phyloP scores from a whole-genome alignment of 2,329 filamentous ascomycete species.

The Alternaria burnsii region DNA sequence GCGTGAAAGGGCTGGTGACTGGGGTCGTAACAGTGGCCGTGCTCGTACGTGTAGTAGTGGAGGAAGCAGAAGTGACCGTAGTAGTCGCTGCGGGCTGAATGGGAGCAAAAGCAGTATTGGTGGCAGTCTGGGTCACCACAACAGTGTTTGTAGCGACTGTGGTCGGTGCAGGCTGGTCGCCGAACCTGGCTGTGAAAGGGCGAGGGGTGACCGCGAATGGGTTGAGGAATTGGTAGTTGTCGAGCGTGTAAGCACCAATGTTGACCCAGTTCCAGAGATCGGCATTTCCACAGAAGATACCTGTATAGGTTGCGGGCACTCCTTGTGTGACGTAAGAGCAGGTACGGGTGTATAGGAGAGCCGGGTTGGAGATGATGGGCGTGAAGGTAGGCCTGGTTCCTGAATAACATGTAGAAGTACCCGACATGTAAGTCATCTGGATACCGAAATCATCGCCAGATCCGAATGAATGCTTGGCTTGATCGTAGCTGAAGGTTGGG shows the following conservation, averaged over 20 bases:
- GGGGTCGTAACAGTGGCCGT: background rate
- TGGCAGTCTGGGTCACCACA: background rate
- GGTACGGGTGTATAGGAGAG: conserved; percentile 9
- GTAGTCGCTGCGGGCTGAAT: background rate
- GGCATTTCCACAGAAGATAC: conserved; percentile 8
- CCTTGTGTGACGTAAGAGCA: conserved; percentile 12
- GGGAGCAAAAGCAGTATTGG: background rate
- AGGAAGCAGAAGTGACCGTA: conserved; percentile 1
- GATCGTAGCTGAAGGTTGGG: conserved; percentile 23
- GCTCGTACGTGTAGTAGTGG: background rate
- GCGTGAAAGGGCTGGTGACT: conserved; percentile 5
- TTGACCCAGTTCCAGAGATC: conserved; percentile 10
- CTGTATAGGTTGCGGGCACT: conserved; percentile 7
- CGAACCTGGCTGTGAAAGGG: conserved; percentile 16
- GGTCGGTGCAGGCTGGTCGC: conserved; percentile 3
- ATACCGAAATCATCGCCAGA: conserved; percentile 19
- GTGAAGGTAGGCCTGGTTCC: conserved; percentile 18
- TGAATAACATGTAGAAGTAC: conserved; percentile 17
- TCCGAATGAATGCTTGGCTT: background rate
- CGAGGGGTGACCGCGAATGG: background rate
- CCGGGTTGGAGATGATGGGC: conserved; percentile 18
- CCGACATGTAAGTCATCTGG: conserved; percentile 22
- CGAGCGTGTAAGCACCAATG: conserved; percentile 16
- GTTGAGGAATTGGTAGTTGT: background rate
- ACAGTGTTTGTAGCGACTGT: conserved; percentile 6